Conservation (phyloP, 2,329 filamentous ascomycete genomes). For the Pseudogymnoascus sp. region DNA sequence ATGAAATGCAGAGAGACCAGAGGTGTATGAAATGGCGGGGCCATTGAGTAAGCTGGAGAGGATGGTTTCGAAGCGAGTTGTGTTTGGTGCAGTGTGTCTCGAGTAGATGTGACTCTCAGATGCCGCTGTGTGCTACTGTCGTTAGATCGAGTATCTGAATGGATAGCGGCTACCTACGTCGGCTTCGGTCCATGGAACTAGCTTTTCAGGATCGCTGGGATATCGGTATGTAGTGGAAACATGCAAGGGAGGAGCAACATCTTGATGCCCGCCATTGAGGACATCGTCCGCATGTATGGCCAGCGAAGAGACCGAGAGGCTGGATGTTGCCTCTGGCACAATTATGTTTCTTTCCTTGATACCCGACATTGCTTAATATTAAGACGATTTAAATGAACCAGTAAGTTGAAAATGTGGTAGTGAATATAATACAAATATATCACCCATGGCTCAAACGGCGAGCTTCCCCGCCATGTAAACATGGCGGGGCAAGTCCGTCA, state of each 20-base stretch:
- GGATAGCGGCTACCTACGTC: conserved; percentile 40
- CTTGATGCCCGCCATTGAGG: conserved; percentile 58
- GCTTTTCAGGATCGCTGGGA: conserved; percentile 56
- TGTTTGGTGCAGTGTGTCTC: conserved; percentile 68
- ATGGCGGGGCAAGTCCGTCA: conserved; percentile 6
- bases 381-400: not conserved
- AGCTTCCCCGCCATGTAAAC: not conserved
- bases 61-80: conserved; percentile 75
- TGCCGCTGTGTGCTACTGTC: conserved; percentile 10
- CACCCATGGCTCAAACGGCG: not conserved
- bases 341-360: not conserved
- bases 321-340: not conserved
- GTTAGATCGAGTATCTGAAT: not conserved
- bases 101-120: conserved; percentile 72
- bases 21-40: conserved; percentile 68
- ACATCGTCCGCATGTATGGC: conserved; percentile 78
- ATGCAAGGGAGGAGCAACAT: conserved; percentile 84
- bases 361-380: not conserved
- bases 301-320: conserved; percentile 52
- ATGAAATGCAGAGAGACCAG: conserved; percentile 82
- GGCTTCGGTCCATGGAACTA: conserved; percentile 44
- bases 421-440: not conserved
- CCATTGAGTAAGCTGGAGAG: conserved; percentile 65
- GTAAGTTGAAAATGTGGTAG: not conserved
- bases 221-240: conserved; percentile 90